Evolutionary conservation across 108 stramenopile genomes (phyloP).

Genomic region (Cyclotella atomus): DNA sequence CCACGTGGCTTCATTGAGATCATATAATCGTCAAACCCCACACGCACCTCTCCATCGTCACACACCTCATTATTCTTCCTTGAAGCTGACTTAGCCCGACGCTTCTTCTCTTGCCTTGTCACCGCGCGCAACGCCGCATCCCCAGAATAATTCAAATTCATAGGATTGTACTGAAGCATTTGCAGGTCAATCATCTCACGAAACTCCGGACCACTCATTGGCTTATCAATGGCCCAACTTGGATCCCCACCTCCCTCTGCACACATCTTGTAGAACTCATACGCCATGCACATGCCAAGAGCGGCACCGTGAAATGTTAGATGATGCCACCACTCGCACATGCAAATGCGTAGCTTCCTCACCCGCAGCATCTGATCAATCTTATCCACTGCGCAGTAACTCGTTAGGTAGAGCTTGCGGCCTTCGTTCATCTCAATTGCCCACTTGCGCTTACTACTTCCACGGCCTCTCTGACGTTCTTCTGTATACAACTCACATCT

Average conservation of each 20-base stretch:
- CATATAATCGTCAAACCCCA: neutral
- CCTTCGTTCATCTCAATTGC: constrained; percentile 26
- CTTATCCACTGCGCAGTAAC: constrained; percentile 11
- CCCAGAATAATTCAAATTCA: neutral
- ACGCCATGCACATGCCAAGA: neutral
- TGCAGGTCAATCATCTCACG: neutral
- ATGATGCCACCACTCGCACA: neutral
- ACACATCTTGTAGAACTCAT: neutral
- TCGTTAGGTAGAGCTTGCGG: constrained; percentile 5
- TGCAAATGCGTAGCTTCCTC: neutral
- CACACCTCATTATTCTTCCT: neutral
- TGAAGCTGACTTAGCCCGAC: neutral
- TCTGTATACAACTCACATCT: neutral
- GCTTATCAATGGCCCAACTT: neutral
- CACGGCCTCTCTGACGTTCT: neutral
- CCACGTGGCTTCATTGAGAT: neutral
- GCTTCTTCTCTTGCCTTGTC: neutral
- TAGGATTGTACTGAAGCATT: neutral
- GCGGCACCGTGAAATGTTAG: neutral
- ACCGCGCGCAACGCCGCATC: neutral
- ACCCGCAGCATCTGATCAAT: neutral
- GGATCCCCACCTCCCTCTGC: neutral
- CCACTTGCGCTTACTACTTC: constrained; percentile 16
- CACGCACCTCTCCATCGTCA: neutral
- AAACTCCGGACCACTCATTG: neutral